Conservation (phyloP, 345 rosid species). For the Litchi chinensis region DNA sequence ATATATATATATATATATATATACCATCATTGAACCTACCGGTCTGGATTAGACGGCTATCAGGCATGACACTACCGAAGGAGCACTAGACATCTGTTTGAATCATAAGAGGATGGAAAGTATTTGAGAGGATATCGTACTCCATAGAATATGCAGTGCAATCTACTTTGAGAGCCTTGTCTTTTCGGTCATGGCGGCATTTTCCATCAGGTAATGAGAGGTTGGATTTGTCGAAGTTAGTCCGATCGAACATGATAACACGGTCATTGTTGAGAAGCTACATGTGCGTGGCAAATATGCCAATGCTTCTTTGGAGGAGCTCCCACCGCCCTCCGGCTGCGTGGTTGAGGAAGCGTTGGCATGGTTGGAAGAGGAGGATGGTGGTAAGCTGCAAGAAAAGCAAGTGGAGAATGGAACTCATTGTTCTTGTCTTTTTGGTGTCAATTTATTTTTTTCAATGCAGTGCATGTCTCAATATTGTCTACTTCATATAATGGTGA, state of each 20-base stretch:
- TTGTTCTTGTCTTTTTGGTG: no score
- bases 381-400: constrained; percentile 24
- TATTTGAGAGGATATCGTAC: constrained; percentile 54
- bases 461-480: no score
- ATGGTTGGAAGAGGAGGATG: constrained; percentile 13
- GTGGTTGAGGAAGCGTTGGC: constrained; percentile 4
- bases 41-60: constrained; percentile 66
- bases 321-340: constrained; percentile 66
- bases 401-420: constrained; percentile 13
- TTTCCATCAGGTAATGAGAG: constrained; percentile 56
- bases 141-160: constrained; percentile 85
- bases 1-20: no score
- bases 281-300: constrained; percentile 87
- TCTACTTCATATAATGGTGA: no score
- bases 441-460: no score
- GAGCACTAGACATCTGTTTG: constrained; percentile 82
- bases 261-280: constrained; percentile 82
- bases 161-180: constrained; percentile 45
- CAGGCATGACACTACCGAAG: constrained; percentile 61
- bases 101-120: constrained; percentile 58
- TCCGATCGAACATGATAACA: constrained; percentile 76
- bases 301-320: constrained; percentile 53
- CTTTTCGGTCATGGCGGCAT: constrained; percentile 57
- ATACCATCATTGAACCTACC: constrained; percentile 63
- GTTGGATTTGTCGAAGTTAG: constrained; percentile 72